phyloP scores from a whole-genome alignment of 345 rosid species.

The Eucalyptus curtisii region DNA sequence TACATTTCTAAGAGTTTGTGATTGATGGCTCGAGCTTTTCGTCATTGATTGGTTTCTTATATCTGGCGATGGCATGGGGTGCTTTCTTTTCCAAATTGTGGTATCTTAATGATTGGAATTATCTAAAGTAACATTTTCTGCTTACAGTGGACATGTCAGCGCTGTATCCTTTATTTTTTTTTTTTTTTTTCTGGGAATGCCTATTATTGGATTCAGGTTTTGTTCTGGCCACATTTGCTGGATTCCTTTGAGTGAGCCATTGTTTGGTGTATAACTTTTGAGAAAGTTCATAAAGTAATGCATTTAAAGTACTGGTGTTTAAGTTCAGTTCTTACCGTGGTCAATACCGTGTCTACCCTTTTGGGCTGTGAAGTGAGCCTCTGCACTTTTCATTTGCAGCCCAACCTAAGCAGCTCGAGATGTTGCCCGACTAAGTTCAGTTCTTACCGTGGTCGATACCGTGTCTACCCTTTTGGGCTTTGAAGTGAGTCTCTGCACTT shows the following conservation, averaged over 20 bases:
- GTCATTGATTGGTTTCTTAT: not conserved
- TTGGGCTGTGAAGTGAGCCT: not conserved
- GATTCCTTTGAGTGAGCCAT: not conserved
- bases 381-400: not conserved
- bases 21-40: not conserved
- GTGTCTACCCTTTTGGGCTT: not conserved
- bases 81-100: not conserved
- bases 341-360: not conserved
- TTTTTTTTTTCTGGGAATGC: not conserved
- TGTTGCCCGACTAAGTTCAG: not conserved
- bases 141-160: not conserved
- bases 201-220: not conserved
- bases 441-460: no score
- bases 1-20: not conserved
- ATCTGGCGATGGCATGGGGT: not conserved
- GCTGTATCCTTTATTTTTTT: not conserved
- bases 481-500: not conserved
- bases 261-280: not conserved
- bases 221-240: not conserved
- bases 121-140: not conserved
- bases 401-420: not conserved
- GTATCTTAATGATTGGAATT: not conserved
- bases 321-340: not conserved
- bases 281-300: not conserved
- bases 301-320: not conserved